phyloP scores from a whole-genome alignment of 2,329 filamentous ascomycete species.

The Penicillium sp. region DNA sequence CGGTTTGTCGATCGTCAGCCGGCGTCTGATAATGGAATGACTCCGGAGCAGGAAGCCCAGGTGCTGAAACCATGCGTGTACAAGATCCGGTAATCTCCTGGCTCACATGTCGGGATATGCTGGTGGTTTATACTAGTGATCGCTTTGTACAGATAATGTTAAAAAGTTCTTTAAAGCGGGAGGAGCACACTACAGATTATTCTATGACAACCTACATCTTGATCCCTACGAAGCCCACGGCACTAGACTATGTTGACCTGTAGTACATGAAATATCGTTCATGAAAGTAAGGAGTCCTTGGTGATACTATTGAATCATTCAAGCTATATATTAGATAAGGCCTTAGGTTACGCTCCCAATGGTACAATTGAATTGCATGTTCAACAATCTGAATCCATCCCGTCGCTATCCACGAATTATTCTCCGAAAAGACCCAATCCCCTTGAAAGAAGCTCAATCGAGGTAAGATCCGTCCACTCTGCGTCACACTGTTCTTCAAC shows the following conservation, averaged over 20 bases:
- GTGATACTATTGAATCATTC: too few relatives aligned
- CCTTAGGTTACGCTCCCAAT: neutral
- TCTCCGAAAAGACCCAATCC: slow-evolving; percentile 1
- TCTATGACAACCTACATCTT: too few relatives aligned
- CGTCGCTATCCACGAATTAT: neutral
- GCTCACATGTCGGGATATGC: too few relatives aligned
- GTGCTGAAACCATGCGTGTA: slow-evolving; percentile 95
- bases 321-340: too few relatives aligned
- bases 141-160: too few relatives aligned
- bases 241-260: too few relatives aligned
- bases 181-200: too few relatives aligned
- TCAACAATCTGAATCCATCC: neutral
- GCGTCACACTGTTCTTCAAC: neutral
- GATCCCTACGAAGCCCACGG: too few relatives aligned
- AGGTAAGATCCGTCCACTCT: neutral
- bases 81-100: slow-evolving; percentile 63
- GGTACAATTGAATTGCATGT: neutral
- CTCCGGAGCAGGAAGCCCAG: slow-evolving; percentile 56
- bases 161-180: too few relatives aligned
- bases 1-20: slow-evolving; percentile 52
- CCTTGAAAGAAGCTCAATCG: neutral
- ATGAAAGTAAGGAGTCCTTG: too few relatives aligned
- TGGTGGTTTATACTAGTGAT: too few relatives aligned
- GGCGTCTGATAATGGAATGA: slow-evolving; percentile 49
- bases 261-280: too few relatives aligned